Conservation (phyloP, 2,329 filamentous ascomycete species). For the Diaporthe ilicicola region DNA sequence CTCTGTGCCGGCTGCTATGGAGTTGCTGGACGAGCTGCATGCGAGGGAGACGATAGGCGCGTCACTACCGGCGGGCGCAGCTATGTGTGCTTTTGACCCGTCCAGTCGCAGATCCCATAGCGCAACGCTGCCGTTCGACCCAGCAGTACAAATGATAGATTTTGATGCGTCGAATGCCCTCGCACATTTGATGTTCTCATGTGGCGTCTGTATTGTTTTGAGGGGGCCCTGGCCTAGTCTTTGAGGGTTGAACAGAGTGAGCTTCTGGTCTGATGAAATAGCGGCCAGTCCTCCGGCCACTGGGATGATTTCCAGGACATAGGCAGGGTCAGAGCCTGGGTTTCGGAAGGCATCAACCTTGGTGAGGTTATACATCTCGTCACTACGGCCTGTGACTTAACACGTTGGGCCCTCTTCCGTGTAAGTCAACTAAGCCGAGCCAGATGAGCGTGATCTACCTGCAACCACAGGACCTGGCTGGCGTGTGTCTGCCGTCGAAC, state of each 20-base stretch:
- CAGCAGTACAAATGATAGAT: constrained; percentile 71
- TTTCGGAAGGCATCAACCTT: constrained; percentile 51
- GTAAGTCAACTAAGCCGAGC: constrained; percentile 8
- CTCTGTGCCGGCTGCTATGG: constrained; percentile 78
- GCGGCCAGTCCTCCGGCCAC: constrained; percentile 57
- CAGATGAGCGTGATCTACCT: neutral
- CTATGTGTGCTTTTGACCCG: constrained; percentile 48
- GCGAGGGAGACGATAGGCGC: constrained; percentile 72
- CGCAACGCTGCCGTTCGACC: constrained; percentile 73
- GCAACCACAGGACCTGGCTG: neutral
- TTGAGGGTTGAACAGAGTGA: constrained; percentile 70
- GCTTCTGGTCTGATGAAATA: constrained; percentile 73
- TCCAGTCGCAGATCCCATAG: constrained; percentile 71
- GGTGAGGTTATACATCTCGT: constrained; percentile 52
- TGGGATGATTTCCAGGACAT: constrained; percentile 67
- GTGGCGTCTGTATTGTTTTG: constrained; percentile 57
- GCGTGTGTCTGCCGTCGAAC: neutral
- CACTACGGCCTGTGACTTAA: neutral
- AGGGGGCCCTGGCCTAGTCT: constrained; percentile 62
- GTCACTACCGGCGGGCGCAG: constrained; percentile 54
- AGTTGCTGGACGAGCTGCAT: constrained; percentile 62
- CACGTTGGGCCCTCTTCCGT: neutral
- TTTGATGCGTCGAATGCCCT: constrained; percentile 61
- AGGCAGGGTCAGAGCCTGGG: constrained; percentile 53
- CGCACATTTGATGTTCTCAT: constrained; percentile 71